Evolutionary conservation across 2,329 filamentous ascomycete genomes (phyloP).

Genomic region (Pseudocercospora musae): DNA sequence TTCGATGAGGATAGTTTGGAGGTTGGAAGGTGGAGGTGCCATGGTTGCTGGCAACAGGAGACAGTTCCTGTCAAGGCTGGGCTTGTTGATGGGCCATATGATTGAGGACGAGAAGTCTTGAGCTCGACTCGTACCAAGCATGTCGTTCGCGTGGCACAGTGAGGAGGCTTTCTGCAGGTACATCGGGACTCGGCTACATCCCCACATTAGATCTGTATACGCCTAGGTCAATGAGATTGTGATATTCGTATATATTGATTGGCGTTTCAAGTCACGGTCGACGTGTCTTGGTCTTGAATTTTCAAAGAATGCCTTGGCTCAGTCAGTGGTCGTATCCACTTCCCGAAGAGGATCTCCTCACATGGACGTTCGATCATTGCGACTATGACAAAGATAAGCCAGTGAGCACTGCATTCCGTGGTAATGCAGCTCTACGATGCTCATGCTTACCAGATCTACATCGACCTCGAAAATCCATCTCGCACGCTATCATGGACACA

Average conservation of each 20-base stretch:
- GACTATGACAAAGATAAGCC: conserved; percentile 48
- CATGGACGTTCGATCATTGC: conserved; percentile 52
- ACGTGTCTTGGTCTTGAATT: background rate
- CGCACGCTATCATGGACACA: conserved; percentile 46
- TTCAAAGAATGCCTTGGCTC: conserved; percentile 7
- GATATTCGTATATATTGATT: background rate
- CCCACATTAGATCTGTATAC: background rate
- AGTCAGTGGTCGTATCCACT: conserved; percentile 30
- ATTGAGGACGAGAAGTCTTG: background rate
- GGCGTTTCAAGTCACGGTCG: background rate
- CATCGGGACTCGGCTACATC: background rate
- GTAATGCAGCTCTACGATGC: background rate
- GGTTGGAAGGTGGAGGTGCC: background rate
- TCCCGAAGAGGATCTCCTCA: conserved; percentile 51
- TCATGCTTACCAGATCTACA: conserved; percentile 41
- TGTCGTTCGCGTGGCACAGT: background rate
- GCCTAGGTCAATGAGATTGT: background rate
- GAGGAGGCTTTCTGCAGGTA: background rate
- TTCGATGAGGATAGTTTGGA: background rate
- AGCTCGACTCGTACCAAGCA: background rate
- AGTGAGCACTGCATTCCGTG: background rate
- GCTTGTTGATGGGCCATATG: background rate
- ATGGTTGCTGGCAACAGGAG: background rate
- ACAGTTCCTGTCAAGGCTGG: background rate
- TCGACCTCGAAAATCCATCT: conserved; percentile 46